These are phyloP conservation scores for Ophiosphaerella korrae DNA, from an alignment of 2,329 filamentous ascomycete species.

Conservation along the genomic window DNA sequence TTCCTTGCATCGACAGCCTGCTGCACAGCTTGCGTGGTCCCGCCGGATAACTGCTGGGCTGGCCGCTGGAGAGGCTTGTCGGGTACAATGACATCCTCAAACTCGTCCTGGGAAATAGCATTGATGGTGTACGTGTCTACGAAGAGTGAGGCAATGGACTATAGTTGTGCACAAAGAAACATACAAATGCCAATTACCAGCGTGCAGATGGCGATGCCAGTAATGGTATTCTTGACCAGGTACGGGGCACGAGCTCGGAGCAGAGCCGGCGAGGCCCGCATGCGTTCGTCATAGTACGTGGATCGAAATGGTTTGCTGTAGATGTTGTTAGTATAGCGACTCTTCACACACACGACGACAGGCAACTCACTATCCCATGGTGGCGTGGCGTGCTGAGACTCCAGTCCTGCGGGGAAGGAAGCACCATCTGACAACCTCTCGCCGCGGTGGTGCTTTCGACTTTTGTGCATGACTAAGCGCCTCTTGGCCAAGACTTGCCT, in stretches of 20 bases:
- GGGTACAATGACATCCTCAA: slow-evolving; percentile 92
- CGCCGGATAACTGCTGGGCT: slow-evolving; percentile 24
- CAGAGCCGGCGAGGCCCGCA: slow-evolving; percentile 84
- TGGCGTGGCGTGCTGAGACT: slow-evolving; percentile 28
- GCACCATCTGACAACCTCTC: slow-evolving; percentile 1
- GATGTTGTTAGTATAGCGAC: slow-evolving; percentile 13
- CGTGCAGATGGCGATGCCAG: slow-evolving; percentile 74
- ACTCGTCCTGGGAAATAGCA: slow-evolving; percentile 93
- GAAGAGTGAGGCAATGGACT: slow-evolving; percentile 13
- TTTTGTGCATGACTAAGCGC: slow-evolving; percentile 7
- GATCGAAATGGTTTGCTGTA: slow-evolving; percentile 59
- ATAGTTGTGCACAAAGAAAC: neutral
- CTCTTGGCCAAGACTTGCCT: neutral
- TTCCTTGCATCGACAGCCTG: slow-evolving; percentile 39
- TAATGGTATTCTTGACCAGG: slow-evolving; percentile 84
- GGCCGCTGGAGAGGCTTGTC: slow-evolving; percentile 65
- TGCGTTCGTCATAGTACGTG: slow-evolving; percentile 90
- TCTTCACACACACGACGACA: neutral
- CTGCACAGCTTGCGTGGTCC: slow-evolving; percentile 34
- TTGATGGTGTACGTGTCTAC: slow-evolving; percentile 74
- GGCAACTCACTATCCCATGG: slow-evolving; percentile 44
- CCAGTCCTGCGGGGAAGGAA: slow-evolving; percentile 23
- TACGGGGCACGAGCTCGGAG: slow-evolving; percentile 92
- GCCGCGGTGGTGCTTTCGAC: slow-evolving; percentile 28
- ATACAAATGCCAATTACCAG: slow-evolving; percentile 87